Percentiles rank a stretch among this genome's conserved stretches.
Conservation (phyloP, 495 filamentous ascomycete genomes). For the Aspergillus sparsus region DNA sequence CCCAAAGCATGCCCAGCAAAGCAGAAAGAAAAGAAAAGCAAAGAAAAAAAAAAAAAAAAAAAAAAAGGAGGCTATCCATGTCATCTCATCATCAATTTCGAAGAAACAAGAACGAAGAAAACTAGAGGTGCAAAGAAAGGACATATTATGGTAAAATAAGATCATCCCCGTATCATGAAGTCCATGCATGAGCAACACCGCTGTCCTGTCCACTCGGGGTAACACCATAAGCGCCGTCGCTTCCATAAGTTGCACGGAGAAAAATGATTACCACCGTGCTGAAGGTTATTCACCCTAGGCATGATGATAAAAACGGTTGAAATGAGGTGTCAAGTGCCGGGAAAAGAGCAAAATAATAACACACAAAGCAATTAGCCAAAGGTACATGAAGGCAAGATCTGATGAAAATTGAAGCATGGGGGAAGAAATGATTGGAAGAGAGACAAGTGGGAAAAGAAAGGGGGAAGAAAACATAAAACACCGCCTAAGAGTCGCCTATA, state of each 20-base stretch:
- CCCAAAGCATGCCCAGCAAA: constrained; percentile 9
- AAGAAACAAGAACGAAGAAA: constrained; percentile 7
- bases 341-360: constrained; percentile 13
- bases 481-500: constrained; percentile 22
- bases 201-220: constrained; percentile 24
- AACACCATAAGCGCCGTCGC: constrained; percentile 46
- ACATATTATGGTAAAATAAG: neutral
- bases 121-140: constrained; percentile 6
- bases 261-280: constrained; percentile 9
- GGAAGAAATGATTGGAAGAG: neutral
- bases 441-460: no score
- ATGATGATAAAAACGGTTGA: neutral
- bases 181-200: constrained; percentile 27
- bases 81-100: constrained; percentile 31
- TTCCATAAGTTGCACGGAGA: constrained; percentile 30
- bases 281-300: neutral
- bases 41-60: constrained; percentile 5
- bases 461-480: constrained; percentile 9
- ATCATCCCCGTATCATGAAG: constrained; percentile 7
- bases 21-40: constrained; percentile 5
- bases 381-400: constrained; percentile 27
- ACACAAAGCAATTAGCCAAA: constrained; percentile 22
- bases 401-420: constrained; percentile 15
- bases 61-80: constrained; percentile 11
- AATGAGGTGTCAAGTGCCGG: constrained; percentile 16